Conservation (phyloP, 2,329 filamentous ascomycete genomes). For the Helotiales sp. region DNA sequence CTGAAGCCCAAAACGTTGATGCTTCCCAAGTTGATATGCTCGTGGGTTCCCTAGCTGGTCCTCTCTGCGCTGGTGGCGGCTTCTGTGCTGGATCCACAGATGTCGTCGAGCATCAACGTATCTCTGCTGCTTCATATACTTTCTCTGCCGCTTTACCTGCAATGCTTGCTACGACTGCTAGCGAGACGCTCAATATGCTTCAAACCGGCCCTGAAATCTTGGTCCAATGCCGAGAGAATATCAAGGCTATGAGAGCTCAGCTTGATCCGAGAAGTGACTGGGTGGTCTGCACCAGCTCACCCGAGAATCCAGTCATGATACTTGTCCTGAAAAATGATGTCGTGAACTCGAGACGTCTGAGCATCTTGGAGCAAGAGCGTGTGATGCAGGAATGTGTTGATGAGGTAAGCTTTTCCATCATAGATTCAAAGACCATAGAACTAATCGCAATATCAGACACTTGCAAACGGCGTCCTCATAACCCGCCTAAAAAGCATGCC, state of each 20-base stretch:
- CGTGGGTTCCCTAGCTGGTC: constrained; percentile 85
- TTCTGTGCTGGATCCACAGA: constrained; percentile 93
- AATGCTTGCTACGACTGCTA: constrained; percentile 91
- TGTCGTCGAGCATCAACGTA: constrained; percentile 94
- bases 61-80: constrained; percentile 87
- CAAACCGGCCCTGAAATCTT: constrained; percentile 86
- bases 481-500: constrained; percentile 82
- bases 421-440: neutral
- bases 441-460: constrained; percentile 52
- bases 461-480: constrained; percentile 87
- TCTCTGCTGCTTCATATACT: constrained; percentile 88
- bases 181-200: constrained; percentile 82
- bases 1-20: constrained; percentile 96
- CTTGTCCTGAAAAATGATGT: constrained; percentile 83
- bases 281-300: constrained; percentile 77
- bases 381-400: constrained; percentile 92
- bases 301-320: constrained; percentile 85
- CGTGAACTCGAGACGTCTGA: constrained; percentile 67
- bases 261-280: constrained; percentile 93
- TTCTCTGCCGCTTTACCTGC: constrained; percentile 94
- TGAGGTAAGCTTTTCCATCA: constrained; percentile 62
- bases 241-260: constrained; percentile 80
- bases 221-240: constrained; percentile 78
- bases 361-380: constrained; percentile 75
- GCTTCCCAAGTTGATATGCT: constrained; percentile 95